Percentiles rank a stretch among this genome's conserved stretches.
Conservation (phyloP, 1,139 yeast species). For the Geotrichum citri-aurantii region DNA sequence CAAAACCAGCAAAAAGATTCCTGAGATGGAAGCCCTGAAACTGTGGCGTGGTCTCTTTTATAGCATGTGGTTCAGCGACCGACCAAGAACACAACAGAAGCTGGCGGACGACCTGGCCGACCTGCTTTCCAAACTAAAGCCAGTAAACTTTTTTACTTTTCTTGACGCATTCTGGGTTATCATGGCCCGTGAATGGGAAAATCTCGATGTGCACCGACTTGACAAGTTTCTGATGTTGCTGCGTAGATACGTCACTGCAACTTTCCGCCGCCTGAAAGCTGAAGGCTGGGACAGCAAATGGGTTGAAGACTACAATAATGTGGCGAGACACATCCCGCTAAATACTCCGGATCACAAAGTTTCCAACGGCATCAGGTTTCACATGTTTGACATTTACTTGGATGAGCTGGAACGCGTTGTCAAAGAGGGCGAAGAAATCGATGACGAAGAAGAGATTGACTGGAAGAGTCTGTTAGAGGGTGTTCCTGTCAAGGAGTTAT, state of each 20-base stretch:
- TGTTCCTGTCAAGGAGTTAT: conserved; percentile 51
- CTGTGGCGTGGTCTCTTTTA: conserved; percentile 91
- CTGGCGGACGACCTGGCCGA: conserved; percentile 70
- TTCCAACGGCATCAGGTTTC: conserved; percentile 77
- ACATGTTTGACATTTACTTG: conserved; percentile 72
- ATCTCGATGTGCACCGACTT: conserved; percentile 67
- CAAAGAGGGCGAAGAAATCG: conserved; percentile 37
- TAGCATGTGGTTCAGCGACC: conserved; percentile 92
- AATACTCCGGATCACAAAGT: conserved; percentile 40
- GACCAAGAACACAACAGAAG: conserved; percentile 85
- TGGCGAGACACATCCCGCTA: conserved; percentile 37
- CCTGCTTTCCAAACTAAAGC: conserved; percentile 43
- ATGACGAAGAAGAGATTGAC: conserved; percentile 24
- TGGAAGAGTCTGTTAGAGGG: conserved; percentile 35
- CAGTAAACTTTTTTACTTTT: conserved; percentile 47
- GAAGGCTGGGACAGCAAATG: conserved; percentile 53
- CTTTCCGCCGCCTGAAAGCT: conserved; percentile 49
- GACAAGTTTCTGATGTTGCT: conserved; percentile 81
- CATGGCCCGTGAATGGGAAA: conserved; percentile 76
- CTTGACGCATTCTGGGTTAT: conserved; percentile 78
- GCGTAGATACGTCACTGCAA: conserved; percentile 68
- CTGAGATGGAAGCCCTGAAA: conserved; percentile 61
- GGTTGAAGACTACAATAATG: conserved; percentile 44
- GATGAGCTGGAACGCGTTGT: conserved; percentile 77
- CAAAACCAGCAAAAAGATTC: conserved; percentile 38